Evolutionary conservation across 2,329 filamentous ascomycete genomes (phyloP).

Genomic region (Cadophora gregata): DNA sequence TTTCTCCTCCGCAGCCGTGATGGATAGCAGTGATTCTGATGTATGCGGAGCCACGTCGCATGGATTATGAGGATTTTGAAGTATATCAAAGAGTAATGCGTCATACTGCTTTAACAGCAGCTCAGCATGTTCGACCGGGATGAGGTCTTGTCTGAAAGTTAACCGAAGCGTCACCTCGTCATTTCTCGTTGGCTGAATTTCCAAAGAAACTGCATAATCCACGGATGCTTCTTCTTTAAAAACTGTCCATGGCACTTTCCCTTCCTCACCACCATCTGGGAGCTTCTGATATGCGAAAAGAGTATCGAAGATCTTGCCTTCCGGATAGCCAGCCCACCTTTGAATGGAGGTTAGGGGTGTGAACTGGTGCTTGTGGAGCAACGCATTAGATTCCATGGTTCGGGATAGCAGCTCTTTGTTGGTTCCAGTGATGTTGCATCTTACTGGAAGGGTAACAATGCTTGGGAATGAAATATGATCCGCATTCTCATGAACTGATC

Average conservation of each 20-base stretch:
- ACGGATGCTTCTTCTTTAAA: conserved; percentile 70
- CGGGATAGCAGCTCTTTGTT: conserved; percentile 63
- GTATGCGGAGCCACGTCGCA: conserved; percentile 34
- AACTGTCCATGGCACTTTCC: conserved; percentile 59
- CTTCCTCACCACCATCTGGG: conserved; percentile 36
- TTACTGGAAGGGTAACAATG: conserved; percentile 79
- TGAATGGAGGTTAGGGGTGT: conserved; percentile 75
- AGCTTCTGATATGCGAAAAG: conserved; percentile 82
- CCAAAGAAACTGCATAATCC: conserved; percentile 82
- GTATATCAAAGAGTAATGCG: conserved; percentile 62
- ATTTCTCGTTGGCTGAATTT: conserved; percentile 65
- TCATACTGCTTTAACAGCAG: conserved; percentile 77
- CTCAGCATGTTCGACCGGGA: conserved; percentile 72
- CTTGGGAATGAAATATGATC: conserved; percentile 73
- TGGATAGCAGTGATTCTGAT: conserved; percentile 61
- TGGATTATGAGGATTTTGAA: conserved; percentile 53
- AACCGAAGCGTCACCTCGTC: conserved; percentile 65
- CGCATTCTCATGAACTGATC: conserved; percentile 64
- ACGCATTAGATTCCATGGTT: conserved; percentile 70
- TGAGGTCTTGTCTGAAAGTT: conserved; percentile 66
- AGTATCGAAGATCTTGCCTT: conserved; percentile 78
- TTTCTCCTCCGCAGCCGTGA: conserved; percentile 64
- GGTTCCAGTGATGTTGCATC: conserved; percentile 59
- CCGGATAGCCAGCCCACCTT: conserved; percentile 69
- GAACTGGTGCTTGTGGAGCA: conserved; percentile 72